phyloP scores from a whole-genome alignment of 75 land plant species.

The Picea sitchensis region DNA sequence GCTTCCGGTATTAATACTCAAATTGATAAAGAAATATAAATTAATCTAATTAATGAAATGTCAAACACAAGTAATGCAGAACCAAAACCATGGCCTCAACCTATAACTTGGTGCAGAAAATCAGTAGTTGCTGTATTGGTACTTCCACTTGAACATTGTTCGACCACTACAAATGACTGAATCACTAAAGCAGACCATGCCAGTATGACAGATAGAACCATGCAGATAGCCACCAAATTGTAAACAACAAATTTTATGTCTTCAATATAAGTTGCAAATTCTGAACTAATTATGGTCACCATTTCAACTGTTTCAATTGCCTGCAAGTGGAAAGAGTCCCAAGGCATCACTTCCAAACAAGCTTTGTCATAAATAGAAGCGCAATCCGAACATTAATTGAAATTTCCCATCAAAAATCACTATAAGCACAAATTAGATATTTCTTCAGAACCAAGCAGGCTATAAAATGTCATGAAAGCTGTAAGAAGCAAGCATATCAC shows the following conservation, averaged over 20 bases:
- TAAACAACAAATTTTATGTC: too few relatives aligned
- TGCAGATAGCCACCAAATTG: too few relatives aligned
- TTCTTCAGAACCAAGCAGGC: too few relatives aligned
- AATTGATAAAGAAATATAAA: neutral
- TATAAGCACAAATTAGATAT: too few relatives aligned
- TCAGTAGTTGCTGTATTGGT: neutral
- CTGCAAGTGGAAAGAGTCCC: neutral
- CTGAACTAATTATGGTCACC: neutral
- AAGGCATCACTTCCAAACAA: neutral
- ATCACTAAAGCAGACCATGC: neutral
- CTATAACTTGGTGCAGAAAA: neutral
- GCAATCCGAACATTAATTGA: too few relatives aligned
- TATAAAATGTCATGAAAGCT: too few relatives aligned
- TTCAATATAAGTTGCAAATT: neutral
- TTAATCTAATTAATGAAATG: neutral
- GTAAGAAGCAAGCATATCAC: too few relatives aligned
- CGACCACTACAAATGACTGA: neutral
- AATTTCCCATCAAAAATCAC: too few relatives aligned
- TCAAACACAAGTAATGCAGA: neutral
- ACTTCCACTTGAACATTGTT: neutral
- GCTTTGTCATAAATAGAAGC: neutral
- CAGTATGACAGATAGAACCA: too few relatives aligned
- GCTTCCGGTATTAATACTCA: neutral
- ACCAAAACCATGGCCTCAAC: neutral
- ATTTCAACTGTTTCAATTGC: neutral